These are phyloP conservation scores for Anthracocystis setariae DNA, from an alignment of 1,284 basidiomycete species.

Conservation along the genomic window DNA sequence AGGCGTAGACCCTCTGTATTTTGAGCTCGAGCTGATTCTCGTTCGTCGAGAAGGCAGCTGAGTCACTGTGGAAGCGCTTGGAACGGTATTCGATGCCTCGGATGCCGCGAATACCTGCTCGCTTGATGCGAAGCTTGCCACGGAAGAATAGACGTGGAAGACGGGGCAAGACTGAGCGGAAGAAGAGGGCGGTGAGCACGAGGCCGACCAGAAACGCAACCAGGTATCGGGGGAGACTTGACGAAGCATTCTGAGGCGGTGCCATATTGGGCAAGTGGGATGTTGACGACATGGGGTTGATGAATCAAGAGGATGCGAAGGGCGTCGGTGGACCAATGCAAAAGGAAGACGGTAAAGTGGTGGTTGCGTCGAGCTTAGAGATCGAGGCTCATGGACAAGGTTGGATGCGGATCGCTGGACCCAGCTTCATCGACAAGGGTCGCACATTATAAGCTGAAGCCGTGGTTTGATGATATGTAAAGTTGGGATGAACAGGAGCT, in stretches of 20 bases:
- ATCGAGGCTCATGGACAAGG: too few species aligned
- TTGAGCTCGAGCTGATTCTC: constrained; percentile 49
- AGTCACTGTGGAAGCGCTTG: constrained; percentile 48
- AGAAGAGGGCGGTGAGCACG: constrained; percentile 48
- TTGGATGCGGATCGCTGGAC: too few species aligned
- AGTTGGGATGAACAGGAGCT: too few species aligned
- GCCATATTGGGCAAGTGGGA: not conserved
- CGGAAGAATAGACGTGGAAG: constrained; percentile 55
- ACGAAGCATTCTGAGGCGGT: not conserved
- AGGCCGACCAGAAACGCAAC: constrained; percentile 32
- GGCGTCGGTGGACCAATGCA: too few species aligned
- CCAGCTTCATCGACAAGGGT: too few species aligned
- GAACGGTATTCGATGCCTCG: constrained; percentile 58
- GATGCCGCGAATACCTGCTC: constrained; percentile 55
- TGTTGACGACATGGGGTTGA: not conserved
- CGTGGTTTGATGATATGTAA: too few species aligned
- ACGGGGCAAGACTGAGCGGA: constrained; percentile 55
- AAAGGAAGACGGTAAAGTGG: too few species aligned
- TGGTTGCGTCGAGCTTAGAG: too few species aligned
- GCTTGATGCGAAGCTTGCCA: constrained; percentile 48
- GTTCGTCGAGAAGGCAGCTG: constrained; percentile 26
- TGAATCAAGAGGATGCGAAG: too few species aligned
- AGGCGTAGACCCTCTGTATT: constrained; percentile 47
- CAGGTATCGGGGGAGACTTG: constrained; percentile 14
- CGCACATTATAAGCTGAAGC: too few species aligned